Evolutionary conservation across 805 yeast genomes (phyloP), one percentile per base, ranked within the genome.

Genomic region (Hyphopichia homilentoma): DNA sequence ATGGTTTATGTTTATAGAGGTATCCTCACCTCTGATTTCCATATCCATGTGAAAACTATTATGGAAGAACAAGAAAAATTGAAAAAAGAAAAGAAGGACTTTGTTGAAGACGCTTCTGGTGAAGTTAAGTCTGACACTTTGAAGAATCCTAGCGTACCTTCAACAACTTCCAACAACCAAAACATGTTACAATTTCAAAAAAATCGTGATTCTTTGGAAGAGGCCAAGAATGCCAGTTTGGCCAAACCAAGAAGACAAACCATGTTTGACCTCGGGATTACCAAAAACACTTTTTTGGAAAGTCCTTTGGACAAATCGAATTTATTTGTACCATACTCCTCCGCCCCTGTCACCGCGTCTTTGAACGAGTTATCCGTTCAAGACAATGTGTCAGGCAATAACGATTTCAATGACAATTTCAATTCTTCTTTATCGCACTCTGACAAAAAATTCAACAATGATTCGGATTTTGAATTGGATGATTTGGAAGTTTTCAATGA

Each of bases 1-100:
- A 84, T 84, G 95, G 88, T 84, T 17, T 84, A 84, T 49, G 88
- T 83, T 30, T 84, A 84, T 56, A 76, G 93, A 48, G 95, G 94
- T 23, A 61, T 82, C 18, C 65, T 84, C 40, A 75, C 90, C 19
- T 70, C 77, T n/a, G 89, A 84, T 52, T 84, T 81, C 57, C 81
- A 80, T 45, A 59, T 77, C 24, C 85, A 80, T 50, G 90, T 84
- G 6, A 74, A 78, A 32, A 74, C 72, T 40, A 77, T 81, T 29
- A 72, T 78, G 65, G 82, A 77, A 38, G 70, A 66, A 55, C 41
- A 35, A 21, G 41, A 46, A 33, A 41, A 41, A 32, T 29, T 27
- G 22, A 27, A 27, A 18, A 27, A 27, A 27, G 14, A 27, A 27
- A 17, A 27, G 13, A 20, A 26, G 17, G 13, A 14, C 15, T 16